These are phyloP conservation scores for Aegilops umbellulata DNA, from an alignment of 176 grass and related monocot species.

Conservation along the genomic window DNA sequence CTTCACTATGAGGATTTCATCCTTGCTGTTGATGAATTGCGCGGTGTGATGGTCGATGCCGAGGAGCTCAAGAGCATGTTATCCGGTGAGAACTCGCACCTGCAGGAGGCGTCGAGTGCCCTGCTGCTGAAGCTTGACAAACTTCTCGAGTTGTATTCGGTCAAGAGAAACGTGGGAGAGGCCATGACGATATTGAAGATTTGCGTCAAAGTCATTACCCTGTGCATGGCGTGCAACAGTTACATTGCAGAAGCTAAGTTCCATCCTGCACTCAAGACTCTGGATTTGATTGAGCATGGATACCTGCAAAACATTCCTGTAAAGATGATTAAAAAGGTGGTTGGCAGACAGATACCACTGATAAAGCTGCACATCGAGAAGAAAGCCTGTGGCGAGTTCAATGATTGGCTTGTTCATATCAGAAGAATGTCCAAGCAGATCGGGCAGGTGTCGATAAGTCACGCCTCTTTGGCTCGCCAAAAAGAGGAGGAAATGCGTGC, in stretches of 20 bases:
- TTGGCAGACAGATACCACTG: slow-evolving; percentile 64
- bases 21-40: slow-evolving; percentile 76
- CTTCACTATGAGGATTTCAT: slow-evolving; percentile 97
- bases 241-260: slow-evolving; percentile 63
- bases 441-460: slow-evolving; percentile 73
- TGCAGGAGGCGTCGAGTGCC: slow-evolving; percentile 40
- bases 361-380: slow-evolving; percentile 87
- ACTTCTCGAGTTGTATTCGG: slow-evolving; percentile 53
- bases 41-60: slow-evolving; percentile 74
- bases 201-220: slow-evolving; percentile 54
- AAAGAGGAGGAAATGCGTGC: slow-evolving; percentile 60
- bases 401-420: slow-evolving; percentile 87
- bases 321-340: slow-evolving; percentile 58
- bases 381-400: slow-evolving; percentile 79
- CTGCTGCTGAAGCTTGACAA: slow-evolving; percentile 57
- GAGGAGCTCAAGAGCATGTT: slow-evolving; percentile 77
- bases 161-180: slow-evolving; percentile 74
- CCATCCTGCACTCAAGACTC: slow-evolving; percentile 73
- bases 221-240: slow-evolving; percentile 67
- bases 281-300: slow-evolving; percentile 65
- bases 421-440: slow-evolving; percentile 75
- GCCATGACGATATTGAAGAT: slow-evolving; percentile 73
- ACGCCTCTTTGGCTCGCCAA: slow-evolving; percentile 68
- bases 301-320: slow-evolving; percentile 68
- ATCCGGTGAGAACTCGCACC: slow-evolving; percentile 45